Evolutionary conservation across 768 basidiomycete species (phyloP).

Genomic region (Clitopilus hobsonii): DNA sequence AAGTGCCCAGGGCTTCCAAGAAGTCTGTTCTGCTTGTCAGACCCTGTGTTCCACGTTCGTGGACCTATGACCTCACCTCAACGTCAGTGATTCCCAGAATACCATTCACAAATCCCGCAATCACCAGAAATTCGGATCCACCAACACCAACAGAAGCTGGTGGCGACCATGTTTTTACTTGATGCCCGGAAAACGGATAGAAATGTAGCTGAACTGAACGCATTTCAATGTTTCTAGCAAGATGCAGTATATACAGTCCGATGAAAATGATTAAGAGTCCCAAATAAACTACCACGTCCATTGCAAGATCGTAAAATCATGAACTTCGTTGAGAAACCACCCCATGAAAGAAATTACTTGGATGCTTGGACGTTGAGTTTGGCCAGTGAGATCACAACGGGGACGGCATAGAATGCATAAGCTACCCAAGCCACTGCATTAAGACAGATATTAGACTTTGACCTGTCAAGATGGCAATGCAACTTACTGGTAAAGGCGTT

Average conservation of each 20-base stretch:
- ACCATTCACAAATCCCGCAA: too few species aligned
- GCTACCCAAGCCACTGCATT: slow-evolving; percentile 72
- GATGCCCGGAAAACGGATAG: too few species aligned
- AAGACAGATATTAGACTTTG: background rate
- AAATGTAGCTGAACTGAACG: too few species aligned
- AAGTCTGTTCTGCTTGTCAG: too few species aligned
- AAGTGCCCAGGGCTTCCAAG: too few species aligned
- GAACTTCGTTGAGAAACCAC: background rate
- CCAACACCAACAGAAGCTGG: too few species aligned
- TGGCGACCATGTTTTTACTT: too few species aligned
- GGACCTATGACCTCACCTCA: too few species aligned
- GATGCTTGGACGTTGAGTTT: slow-evolving; percentile 58
- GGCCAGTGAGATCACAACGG: slow-evolving; percentile 62
- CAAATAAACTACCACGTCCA: background rate
- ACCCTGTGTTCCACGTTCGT: too few species aligned
- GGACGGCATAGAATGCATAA: slow-evolving; percentile 69
- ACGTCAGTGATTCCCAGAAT: too few species aligned
- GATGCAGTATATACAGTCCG: background rate
- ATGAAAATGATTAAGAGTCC: background rate
- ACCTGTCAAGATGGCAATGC: background rate
- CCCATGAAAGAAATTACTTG: slow-evolving; percentile 1
- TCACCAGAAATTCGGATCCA: too few species aligned
- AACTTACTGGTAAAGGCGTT: slow-evolving; percentile 74
- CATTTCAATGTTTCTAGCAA: too few species aligned
- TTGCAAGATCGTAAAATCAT: background rate